These are phyloP conservation scores for Globisporangium lucens DNA, from an alignment of 352 stramenopile species.

Conservation along the genomic window DNA sequence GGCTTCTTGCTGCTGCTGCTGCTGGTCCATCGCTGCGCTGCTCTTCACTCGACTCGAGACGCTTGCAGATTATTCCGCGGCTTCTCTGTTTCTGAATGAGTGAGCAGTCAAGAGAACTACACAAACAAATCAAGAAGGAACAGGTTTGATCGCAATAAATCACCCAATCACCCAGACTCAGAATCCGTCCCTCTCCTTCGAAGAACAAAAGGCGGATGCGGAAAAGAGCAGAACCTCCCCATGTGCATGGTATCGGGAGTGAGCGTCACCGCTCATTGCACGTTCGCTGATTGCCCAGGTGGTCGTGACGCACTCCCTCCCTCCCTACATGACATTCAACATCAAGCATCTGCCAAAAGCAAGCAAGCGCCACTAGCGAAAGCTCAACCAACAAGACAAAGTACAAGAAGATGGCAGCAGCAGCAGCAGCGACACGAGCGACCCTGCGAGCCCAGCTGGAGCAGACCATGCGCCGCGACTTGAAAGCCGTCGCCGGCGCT, in stretches of 20 bases:
- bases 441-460: slow-evolving; percentile 50
- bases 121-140: neutral
- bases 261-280: too few relatives aligned
- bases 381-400: neutral
- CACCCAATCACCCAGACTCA: neutral
- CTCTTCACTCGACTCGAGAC: neutral
- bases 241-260: too few relatives aligned
- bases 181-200: neutral
- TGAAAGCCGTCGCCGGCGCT: slow-evolving; percentile 11
- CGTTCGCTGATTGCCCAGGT: too few relatives aligned
- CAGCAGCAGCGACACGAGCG: neutral
- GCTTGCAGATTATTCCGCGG: slow-evolving; percentile 5
- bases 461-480: slow-evolving; percentile 46
- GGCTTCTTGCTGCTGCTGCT: neutral
- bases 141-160: neutral
- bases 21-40: neutral
- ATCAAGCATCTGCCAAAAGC: too few relatives aligned
- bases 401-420: neutral
- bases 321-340: too few relatives aligned
- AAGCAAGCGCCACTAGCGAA: neutral
- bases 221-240: too few relatives aligned
- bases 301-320: too few relatives aligned
- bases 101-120: neutral
- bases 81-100: neutral
- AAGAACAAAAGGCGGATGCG: neutral